phyloP scores from a whole-genome alignment of 2,329 filamentous ascomycete species.

The Nemania sp. region DNA sequence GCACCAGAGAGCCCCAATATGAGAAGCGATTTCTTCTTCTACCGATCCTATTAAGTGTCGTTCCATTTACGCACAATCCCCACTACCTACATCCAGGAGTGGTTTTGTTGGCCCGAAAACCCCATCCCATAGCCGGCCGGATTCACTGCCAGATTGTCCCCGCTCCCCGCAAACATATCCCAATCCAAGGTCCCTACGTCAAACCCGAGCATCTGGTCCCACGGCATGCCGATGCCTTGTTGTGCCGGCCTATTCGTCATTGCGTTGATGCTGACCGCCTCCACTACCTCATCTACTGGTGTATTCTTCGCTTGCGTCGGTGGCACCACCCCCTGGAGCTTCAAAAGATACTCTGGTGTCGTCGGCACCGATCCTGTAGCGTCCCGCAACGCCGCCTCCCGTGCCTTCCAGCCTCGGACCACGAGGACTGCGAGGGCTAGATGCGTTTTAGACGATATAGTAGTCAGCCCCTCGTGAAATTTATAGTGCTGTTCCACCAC shows the following conservation, averaged over 20 bases:
- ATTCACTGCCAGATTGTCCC: constrained; percentile 31
- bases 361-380: constrained; percentile 54
- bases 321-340: constrained; percentile 59
- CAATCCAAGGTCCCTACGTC: constrained; percentile 48
- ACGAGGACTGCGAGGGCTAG: constrained; percentile 60
- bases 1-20: constrained; percentile 11
- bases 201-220: constrained; percentile 52
- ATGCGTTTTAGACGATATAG: constrained; percentile 60
- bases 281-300: constrained; percentile 40
- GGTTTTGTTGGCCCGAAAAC: constrained; percentile 37
- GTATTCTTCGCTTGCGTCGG: constrained; percentile 52
- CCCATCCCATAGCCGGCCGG: constrained; percentile 36
- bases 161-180: constrained; percentile 48
- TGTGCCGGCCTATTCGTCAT: constrained; percentile 20
- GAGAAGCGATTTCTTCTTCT: constrained; percentile 33
- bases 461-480: constrained; percentile 64
- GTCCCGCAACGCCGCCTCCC: constrained; percentile 58
- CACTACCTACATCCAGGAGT: constrained; percentile 39
- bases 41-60: not conserved
- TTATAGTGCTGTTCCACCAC: constrained; percentile 61
- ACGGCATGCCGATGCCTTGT: constrained; percentile 42
- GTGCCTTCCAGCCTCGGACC: constrained; percentile 65
- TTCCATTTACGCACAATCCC: constrained; percentile 8
- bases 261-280: constrained; percentile 23
- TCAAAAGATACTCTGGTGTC: constrained; percentile 60